Percentiles rank a stretch among this genome's conserved stretches.
These are phyloP conservation scores for Thelephora terrestris DNA, from an alignment of 1,284 basidiomycete genomes.

Conservation along the genomic window DNA sequence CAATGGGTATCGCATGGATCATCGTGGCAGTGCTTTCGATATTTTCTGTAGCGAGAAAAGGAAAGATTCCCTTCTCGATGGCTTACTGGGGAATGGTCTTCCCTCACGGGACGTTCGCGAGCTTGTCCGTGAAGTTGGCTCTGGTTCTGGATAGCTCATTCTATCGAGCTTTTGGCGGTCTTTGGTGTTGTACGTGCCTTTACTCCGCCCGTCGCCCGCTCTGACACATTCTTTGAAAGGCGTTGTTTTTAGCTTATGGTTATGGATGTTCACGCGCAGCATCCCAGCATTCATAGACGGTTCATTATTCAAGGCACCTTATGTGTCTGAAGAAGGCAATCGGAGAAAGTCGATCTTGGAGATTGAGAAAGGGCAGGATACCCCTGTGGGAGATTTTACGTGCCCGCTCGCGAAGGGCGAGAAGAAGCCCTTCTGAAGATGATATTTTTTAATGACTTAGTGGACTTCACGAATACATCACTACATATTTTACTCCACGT, in stretches of 20 bases:
- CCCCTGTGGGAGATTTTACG: no score
- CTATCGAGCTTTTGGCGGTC: constrained; percentile 21
- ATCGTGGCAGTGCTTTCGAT: constrained; percentile 28
- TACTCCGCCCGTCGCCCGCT: constrained; percentile 6
- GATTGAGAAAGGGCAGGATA: neutral
- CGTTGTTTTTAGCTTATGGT: constrained; percentile 38
- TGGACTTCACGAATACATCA: no score
- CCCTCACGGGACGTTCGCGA: constrained; percentile 38
- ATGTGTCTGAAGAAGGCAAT: constrained; percentile 14
- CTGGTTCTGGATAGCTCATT: constrained; percentile 32
- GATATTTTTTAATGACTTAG: no score
- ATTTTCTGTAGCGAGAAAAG: constrained; percentile 17
- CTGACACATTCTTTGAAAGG: constrained; percentile 23
- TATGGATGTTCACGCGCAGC: constrained; percentile 29
- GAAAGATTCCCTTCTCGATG: constrained; percentile 28
- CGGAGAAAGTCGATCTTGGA: constrained; percentile 9
- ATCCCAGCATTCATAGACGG: constrained; percentile 32
- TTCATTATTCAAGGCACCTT: constrained; percentile 35
- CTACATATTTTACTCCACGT: no score
- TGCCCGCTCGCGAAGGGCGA: no score
- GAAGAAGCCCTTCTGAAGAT: no score
- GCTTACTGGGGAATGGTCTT: constrained; percentile 42
- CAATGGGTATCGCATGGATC: constrained; percentile 37
- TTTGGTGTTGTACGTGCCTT: constrained; percentile 20
- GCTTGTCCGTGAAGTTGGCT: constrained; percentile 35